phyloP scores from a whole-genome alignment of 2,329 filamentous ascomycete genomes.

The Arthrobotrys conoides region DNA sequence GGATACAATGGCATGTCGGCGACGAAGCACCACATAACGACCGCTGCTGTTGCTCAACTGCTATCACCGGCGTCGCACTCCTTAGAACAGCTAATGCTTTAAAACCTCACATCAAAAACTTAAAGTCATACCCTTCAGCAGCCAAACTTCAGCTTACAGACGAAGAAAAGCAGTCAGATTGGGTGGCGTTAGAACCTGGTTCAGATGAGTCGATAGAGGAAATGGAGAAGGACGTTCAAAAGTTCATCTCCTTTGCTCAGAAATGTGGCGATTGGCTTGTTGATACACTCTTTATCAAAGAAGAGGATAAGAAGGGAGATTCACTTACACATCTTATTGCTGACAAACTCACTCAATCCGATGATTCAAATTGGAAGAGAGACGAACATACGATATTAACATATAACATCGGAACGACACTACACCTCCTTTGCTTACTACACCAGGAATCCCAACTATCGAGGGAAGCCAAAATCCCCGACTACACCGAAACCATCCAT shows the following conservation, averaged over 20 bases:
- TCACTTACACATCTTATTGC: constrained; percentile 48
- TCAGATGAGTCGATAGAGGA: constrained; percentile 46
- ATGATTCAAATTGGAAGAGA: constrained; percentile 47
- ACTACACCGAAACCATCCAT: constrained; percentile 44
- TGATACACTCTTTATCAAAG: constrained; percentile 44
- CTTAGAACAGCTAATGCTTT: constrained; percentile 37
- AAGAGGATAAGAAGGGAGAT: constrained; percentile 54
- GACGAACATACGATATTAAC: constrained; percentile 54
- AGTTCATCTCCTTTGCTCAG: constrained; percentile 28
- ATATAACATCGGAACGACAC: constrained; percentile 54
- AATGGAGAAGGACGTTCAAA: constrained; percentile 50
- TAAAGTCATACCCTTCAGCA: constrained; percentile 22
- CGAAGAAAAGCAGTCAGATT: constrained; percentile 56
- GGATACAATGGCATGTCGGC: constrained; percentile 58
- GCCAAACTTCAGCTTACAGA: constrained; percentile 55
- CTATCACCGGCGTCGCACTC: constrained; percentile 44
- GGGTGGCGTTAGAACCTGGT: constrained; percentile 51
- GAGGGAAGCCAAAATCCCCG: neutral
- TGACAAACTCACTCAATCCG: constrained; percentile 50
- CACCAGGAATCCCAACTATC: constrained; percentile 41
- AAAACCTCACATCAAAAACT: constrained; percentile 43
- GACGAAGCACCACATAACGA: constrained; percentile 52
- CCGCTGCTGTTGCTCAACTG: constrained; percentile 55
- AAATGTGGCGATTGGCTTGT: constrained; percentile 48
- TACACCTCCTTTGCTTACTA: constrained; percentile 51